Base-by-base conservation (phyloP, 2,329 filamentous ascomycete species). In the Aschersonia sp. region DNA sequence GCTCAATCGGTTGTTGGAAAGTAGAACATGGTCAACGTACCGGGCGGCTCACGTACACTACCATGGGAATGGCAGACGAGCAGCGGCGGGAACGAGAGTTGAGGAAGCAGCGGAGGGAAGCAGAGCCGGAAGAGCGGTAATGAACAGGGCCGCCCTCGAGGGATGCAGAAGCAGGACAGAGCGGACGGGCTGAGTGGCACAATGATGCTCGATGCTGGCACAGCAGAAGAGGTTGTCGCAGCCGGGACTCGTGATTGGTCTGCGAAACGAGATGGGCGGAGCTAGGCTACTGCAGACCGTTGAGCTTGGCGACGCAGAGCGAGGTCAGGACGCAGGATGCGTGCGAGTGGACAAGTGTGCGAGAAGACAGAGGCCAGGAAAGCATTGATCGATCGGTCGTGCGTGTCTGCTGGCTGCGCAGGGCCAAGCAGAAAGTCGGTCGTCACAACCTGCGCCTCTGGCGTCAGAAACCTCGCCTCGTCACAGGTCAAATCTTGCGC, bases 21-120 rank as follows among this genome's bases (percentile, higher is more conserved):
- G 41, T 45, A 45, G 53, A 53, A 48, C 61, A 63, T 64, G 52
- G 58, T 64, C 57, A 56, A 53, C 52, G 50, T 51, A 56, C 52
- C 58, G 61, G 61, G 35, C 22, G 22, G 22, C 22, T 22, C 22
- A 22, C 22, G 22, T 22, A 22, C 22, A 22, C 22, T 22, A 22
- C 22, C 22, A 3, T 22, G 22, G 22, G 22, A 22, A 22, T 22
- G 22, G 22, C 22, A 22, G 22, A 22, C 22, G 22, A 22, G 22
- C 22, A 22, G 22, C 22, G 22, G 22, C 22, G 22, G 22, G 22
- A 22, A 22, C 22, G 22, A 22, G 22, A 22, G 22, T 10, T 45
- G 6, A 32, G 37, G 5, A 9, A 5, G n/a, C 11, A 35, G 43
- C 30, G 35, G 22, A 14, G 7, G 22, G 5, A 40, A 35, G 41